A percentile compares a stretch with the other conserved stretches of the same genome.
These are phyloP conservation scores for Diospyros lotus DNA, from an alignment of 148 eudicot genomes.

Conservation along the genomic window DNA sequence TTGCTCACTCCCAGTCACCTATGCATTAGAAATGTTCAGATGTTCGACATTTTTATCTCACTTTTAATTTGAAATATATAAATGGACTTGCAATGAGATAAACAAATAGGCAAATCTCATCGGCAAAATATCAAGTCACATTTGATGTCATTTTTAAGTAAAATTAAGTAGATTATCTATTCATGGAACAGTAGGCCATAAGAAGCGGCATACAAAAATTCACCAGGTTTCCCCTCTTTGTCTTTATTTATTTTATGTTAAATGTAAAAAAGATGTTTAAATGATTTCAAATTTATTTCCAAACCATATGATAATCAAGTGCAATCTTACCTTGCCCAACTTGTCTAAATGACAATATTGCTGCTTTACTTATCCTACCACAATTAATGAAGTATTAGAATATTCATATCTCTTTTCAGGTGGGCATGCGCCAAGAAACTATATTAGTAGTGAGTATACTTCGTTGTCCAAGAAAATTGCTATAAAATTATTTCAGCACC, in stretches of 20 bases:
- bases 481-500: too few relatives aligned
- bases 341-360: background rate
- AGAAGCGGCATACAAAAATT: background rate
- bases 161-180: too few relatives aligned
- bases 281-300: background rate
- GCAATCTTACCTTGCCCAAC: background rate
- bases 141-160: too few relatives aligned
- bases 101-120: too few relatives aligned
- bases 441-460: background rate
- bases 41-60: too few relatives aligned
- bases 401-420: background rate
- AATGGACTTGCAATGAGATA: too few relatives aligned
- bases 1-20: too few relatives aligned
- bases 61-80: too few relatives aligned
- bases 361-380: background rate
- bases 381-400: background rate
- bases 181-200: too few relatives aligned
- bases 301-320: background rate
- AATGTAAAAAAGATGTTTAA: background rate
- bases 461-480: background rate
- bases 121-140: too few relatives aligned
- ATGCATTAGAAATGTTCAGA: too few relatives aligned
- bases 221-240: background rate
- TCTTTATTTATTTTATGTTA: background rate
- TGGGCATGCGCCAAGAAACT: background rate